Conservation (phyloP, 129 eudicot genomes). For the Saussurea involucrata region DNA sequence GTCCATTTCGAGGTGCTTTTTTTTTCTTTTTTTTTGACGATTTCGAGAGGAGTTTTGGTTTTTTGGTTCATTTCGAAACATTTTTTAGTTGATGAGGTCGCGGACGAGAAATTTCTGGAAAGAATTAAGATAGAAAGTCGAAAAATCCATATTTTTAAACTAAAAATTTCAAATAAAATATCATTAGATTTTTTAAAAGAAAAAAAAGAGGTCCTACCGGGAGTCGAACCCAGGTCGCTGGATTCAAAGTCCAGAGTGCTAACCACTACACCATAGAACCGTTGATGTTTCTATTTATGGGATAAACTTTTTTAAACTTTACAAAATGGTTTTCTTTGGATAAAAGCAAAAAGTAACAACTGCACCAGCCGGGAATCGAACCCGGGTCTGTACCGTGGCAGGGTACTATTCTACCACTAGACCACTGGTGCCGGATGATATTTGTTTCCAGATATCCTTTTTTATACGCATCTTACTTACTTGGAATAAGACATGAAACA, state of each 20-base stretch:
- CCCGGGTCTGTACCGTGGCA: slow-evolving; percentile 99
- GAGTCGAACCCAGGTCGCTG: slow-evolving; percentile 99
- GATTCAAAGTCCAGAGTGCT: slow-evolving; percentile 99
- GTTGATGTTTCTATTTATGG: not conserved
- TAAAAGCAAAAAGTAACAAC: not conserved
- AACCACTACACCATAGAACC: slow-evolving; percentile 99
- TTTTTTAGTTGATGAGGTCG: too few relatives aligned
- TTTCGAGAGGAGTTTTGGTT: too few relatives aligned
- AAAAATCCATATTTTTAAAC: too few relatives aligned
- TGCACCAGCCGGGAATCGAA: slow-evolving; percentile 97
- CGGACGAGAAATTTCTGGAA: too few relatives aligned
- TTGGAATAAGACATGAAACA: too few relatives aligned
- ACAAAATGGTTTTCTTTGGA: not conserved
- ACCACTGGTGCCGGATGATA: slow-evolving; percentile 73
- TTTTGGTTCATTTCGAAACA: too few relatives aligned
- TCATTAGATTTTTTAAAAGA: too few relatives aligned
- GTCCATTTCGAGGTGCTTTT: too few relatives aligned
- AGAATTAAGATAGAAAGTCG: too few relatives aligned
- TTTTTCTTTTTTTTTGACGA: too few relatives aligned
- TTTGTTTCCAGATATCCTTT: not conserved
- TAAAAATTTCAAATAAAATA: too few relatives aligned
- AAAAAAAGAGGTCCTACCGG: slow-evolving; percentile 74
- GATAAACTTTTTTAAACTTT: not conserved
- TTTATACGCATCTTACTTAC: too few relatives aligned
- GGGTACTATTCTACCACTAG: slow-evolving; percentile 99